These are phyloP conservation scores for Vicia faba DNA, from an alignment of 306 rosid genomes.

Conservation along the genomic window DNA sequence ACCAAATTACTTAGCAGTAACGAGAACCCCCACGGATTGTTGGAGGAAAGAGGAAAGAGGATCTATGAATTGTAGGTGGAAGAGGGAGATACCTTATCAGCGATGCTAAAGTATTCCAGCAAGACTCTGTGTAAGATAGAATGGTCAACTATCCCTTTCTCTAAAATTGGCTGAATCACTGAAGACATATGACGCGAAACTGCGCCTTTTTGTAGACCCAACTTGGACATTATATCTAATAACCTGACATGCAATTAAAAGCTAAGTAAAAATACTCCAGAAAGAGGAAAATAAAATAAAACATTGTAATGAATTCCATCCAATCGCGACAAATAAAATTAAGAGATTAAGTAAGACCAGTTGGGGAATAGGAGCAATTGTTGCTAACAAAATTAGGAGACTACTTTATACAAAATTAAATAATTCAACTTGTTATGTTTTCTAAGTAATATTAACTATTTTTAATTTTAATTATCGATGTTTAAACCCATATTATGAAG, in stretches of 20 bases:
- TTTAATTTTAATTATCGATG: slow-evolving; percentile 3
- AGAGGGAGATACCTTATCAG: slow-evolving; percentile 66
- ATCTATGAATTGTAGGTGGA: too few species aligned
- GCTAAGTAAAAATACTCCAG: slow-evolving; percentile 12
- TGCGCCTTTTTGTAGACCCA: slow-evolving; percentile 72
- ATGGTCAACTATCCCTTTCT: slow-evolving; percentile 95
- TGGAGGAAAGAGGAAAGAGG: background rate
- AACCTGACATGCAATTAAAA: slow-evolving; percentile 56
- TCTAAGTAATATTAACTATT: background rate
- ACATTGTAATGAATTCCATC: slow-evolving; percentile 15
- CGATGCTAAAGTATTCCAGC: slow-evolving; percentile 77
- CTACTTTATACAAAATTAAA: background rate
- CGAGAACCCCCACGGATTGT: slow-evolving; percentile 24
- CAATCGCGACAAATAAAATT: slow-evolving; percentile 8
- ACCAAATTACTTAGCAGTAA: slow-evolving; percentile 26
- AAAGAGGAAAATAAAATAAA: slow-evolving; percentile 7
- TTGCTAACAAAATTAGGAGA: slow-evolving; percentile 13
- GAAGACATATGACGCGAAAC: slow-evolving; percentile 78
- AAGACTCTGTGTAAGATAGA: slow-evolving; percentile 81
- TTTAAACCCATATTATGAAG: slow-evolving; percentile 5
- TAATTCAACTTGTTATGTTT: slow-evolving; percentile 19
- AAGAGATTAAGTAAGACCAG: slow-evolving; percentile 23
- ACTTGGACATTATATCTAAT: slow-evolving; percentile 71
- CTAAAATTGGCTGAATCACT: slow-evolving; percentile 88
- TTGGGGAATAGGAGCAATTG: slow-evolving; percentile 18